phyloP scores from a whole-genome alignment of 768 basidiomycete genomes.

The Phlegmacium glaucopus region DNA sequence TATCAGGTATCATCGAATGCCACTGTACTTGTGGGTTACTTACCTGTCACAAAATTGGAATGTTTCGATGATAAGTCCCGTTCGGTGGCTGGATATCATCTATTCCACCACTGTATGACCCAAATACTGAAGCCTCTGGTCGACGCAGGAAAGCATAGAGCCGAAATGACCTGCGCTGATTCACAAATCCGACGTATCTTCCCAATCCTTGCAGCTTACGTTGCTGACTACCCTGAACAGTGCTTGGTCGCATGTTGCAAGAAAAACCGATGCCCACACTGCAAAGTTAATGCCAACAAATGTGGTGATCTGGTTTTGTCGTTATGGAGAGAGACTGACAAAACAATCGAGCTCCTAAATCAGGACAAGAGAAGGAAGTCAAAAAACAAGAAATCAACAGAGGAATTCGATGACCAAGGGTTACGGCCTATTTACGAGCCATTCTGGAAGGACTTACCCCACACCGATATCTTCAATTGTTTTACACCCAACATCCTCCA shows the following conservation, averaged over 20 bases:
- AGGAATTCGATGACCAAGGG: too few species aligned
- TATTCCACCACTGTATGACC: conserved; percentile 33
- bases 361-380: background rate
- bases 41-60: conserved; percentile 33
- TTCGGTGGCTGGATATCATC: conserved; percentile 20
- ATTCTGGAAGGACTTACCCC: conserved; percentile 39
- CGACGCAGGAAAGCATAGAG: conserved; percentile 22
- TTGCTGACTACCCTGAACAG: conserved; percentile 40
- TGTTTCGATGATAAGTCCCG: conserved; percentile 24
- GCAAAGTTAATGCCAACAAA: conserved; percentile 8
- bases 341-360: background rate
- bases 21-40: conserved; percentile 35
- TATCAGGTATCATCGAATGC: conserved; percentile 32
- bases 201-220: conserved; percentile 35
- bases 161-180: conserved; percentile 30
- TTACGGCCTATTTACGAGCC: conserved; percentile 22
- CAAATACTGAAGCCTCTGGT: conserved; percentile 19
- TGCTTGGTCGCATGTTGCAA: conserved; percentile 26
- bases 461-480: conserved; percentile 35
- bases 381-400: conserved; percentile 2
- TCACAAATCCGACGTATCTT: conserved; percentile 24
- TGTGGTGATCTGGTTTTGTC: conserved; percentile 8
- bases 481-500: conserved; percentile 46
- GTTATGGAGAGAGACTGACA: background rate
- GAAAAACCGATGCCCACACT: conserved; percentile 18